Percentiles rank a stretch among this genome's conserved stretches.
Evolutionary conservation across 306 rosid genomes (phyloP).

Genomic region (Cucurbita maxima): DNA sequence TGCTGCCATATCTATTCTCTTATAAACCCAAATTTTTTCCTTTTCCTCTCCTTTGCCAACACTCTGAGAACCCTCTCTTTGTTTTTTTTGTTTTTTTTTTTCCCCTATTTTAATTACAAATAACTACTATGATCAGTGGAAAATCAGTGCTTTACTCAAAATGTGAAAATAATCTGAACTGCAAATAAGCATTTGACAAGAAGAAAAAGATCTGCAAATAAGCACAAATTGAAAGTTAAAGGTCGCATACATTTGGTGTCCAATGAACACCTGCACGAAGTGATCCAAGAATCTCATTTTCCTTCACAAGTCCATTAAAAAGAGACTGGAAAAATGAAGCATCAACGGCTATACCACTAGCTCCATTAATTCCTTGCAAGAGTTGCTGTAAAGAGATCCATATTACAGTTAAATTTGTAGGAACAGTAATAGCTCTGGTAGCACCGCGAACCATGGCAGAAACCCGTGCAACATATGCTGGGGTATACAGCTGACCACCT

Average conservation of each 20-base stretch:
- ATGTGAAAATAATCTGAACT: background rate
- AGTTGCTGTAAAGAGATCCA: conserved; percentile 83
- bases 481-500: conserved; percentile 93
- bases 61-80: background rate
- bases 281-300: conserved; percentile 67
- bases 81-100: background rate
- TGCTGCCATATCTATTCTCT: background rate
- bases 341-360: conserved; percentile 68
- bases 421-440: conserved; percentile 64
- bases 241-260: conserved; percentile 79
- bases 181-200: background rate
- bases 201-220: background rate
- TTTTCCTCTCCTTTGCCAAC: background rate
- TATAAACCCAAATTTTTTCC: background rate
- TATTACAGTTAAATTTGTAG: conserved; percentile 51
- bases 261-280: conserved; percentile 94
- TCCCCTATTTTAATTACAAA: background rate
- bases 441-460: conserved; percentile 95
- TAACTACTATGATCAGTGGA: background rate
- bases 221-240: background rate
- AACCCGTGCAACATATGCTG: conserved; percentile 88
- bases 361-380: conserved; percentile 75
- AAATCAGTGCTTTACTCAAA: background rate
- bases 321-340: conserved; percentile 84
- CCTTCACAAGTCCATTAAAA: conserved; percentile 73